These are phyloP conservation scores for Sanguinoderma infundibulare DNA, from an alignment of 1,284 basidiomycete species.

Conservation along the genomic window DNA sequence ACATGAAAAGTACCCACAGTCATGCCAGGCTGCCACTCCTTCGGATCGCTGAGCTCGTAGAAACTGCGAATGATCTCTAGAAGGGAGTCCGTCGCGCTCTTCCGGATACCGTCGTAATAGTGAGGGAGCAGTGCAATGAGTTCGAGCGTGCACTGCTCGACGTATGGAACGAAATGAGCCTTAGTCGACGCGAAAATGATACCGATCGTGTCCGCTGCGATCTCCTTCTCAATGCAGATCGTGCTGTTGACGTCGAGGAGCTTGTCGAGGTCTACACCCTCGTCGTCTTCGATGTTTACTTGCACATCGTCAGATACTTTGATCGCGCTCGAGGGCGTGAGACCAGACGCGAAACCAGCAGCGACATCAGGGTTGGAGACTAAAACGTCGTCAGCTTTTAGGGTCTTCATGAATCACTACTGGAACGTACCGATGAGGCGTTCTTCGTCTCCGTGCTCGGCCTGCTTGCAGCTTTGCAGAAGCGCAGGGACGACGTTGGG, in stretches of 20 bases:
- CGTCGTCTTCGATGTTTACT: constrained; percentile 69
- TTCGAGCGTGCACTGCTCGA: constrained; percentile 81
- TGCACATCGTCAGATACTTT: constrained; percentile 60
- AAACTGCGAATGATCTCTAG: constrained; percentile 92
- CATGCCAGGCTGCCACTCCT: constrained; percentile 84
- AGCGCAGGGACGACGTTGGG: constrained; percentile 88
- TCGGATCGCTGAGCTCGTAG: constrained; percentile 86
- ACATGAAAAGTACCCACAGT: constrained; percentile 36
- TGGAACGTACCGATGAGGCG: constrained; percentile 40
- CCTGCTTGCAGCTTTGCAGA: constrained; percentile 85
- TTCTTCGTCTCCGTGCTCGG: constrained; percentile 76
- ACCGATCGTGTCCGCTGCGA: constrained; percentile 96
- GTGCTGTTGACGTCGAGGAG: constrained; percentile 94
- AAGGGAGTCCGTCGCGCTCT: constrained; percentile 89
- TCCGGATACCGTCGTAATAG: constrained; percentile 99
- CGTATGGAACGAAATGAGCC: constrained; percentile 88
- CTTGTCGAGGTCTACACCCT: constrained; percentile 84
- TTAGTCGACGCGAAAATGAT: constrained; percentile 88
- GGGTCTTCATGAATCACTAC: constrained; percentile 19
- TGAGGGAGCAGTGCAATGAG: constrained; percentile 86
- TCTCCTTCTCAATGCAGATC: constrained; percentile 99
- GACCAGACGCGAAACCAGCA: constrained; percentile 72
- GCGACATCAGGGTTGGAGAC: constrained; percentile 56
- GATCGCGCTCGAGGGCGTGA: constrained; percentile 72
- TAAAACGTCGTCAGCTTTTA: constrained; percentile 23